phyloP scores from a whole-genome alignment of 306 rosid genomes.

The Carpinus viminea region DNA sequence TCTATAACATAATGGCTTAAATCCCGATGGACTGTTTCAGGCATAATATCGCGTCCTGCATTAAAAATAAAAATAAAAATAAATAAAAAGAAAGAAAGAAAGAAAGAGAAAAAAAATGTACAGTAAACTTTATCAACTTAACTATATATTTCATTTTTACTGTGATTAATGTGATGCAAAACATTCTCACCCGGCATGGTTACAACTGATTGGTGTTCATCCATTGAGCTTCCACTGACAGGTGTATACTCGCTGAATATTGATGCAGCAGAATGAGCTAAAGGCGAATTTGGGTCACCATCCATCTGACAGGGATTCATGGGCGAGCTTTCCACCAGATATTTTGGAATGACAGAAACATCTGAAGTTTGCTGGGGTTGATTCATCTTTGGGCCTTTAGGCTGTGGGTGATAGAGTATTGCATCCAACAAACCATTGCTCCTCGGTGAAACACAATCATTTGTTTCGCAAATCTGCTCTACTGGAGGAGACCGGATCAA shows the following conservation, averaged over 20 bases:
- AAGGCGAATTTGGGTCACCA: constrained; percentile 44
- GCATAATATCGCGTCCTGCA: constrained; percentile 43
- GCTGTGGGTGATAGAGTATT: constrained; percentile 38
- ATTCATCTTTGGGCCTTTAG: constrained; percentile 35
- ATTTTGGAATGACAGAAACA: constrained; percentile 29
- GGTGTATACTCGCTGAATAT: constrained; percentile 52
- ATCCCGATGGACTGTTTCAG: constrained; percentile 34
- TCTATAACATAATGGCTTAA: constrained; percentile 18
- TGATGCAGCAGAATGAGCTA: constrained; percentile 54
- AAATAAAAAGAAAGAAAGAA: no score
- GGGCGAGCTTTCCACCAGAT: constrained; percentile 36
- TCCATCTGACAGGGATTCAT: constrained; percentile 36
- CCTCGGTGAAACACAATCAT: constrained; percentile 39
- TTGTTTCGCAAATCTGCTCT: constrained; percentile 22
- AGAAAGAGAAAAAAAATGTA: neutral
- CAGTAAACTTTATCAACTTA: neutral
- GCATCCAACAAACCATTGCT: constrained; percentile 61
- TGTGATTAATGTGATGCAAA: neutral
- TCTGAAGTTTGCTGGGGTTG: constrained; percentile 35
- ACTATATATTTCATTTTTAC: neutral
- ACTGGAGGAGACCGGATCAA: constrained; percentile 52
- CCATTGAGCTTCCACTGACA: constrained; percentile 51
- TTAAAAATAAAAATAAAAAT: no score
- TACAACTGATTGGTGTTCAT: constrained; percentile 42
- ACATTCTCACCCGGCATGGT: constrained; percentile 47